These are phyloP conservation scores for Curvularia sp. DNA, from an alignment of 2,329 filamentous ascomycete species.

Conservation along the genomic window DNA sequence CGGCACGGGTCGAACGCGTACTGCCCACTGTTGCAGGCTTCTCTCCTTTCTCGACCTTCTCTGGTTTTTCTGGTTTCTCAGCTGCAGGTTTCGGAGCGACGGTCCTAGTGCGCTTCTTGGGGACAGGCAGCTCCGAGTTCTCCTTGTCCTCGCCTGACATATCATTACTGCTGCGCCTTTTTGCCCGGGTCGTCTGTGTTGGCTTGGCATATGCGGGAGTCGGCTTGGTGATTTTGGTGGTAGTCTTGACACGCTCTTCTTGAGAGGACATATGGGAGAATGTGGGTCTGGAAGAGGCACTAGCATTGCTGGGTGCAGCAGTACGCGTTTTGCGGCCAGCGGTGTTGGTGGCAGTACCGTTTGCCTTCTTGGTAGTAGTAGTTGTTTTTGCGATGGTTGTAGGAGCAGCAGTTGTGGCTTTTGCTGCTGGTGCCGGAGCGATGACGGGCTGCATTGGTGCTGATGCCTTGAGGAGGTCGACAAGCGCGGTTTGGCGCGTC, in stretches of 20 bases:
- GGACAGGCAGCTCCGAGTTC: slow-evolving; percentile 32
- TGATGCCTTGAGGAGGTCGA: slow-evolving; percentile 68
- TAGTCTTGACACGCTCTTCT: slow-evolving; percentile 16
- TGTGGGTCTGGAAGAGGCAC: slow-evolving; percentile 9
- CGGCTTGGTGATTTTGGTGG: slow-evolving; percentile 21
- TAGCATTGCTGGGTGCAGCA: slow-evolving; percentile 16
- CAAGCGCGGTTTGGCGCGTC: slow-evolving; percentile 80
- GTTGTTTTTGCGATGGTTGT: background rate
- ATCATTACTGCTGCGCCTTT: slow-evolving; percentile 40
- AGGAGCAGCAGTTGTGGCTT: slow-evolving; percentile 5
- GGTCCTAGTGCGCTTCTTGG: slow-evolving; percentile 31
- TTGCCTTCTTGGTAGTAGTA: background rate
- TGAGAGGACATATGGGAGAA: slow-evolving; percentile 9
- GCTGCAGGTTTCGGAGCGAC: slow-evolving; percentile 18
- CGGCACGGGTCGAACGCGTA: slow-evolving; percentile 32
- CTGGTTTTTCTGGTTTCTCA: background rate
- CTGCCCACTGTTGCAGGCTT: slow-evolving; percentile 16
- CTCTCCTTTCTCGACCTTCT: background rate
- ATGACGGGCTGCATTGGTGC: slow-evolving; percentile 14
- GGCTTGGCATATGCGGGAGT: slow-evolving; percentile 13
- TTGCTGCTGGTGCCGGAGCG: slow-evolving; percentile 19
- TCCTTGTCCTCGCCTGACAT: slow-evolving; percentile 40
- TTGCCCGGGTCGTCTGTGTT: slow-evolving; percentile 25
- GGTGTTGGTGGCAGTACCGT: slow-evolving; percentile 11
- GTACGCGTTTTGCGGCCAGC: slow-evolving; percentile 19